Evolutionary conservation across 2,329 filamentous ascomycete species (phyloP), one percentile per base, ranked within the genome.

Genomic region (Epichloe hybrida): DNA sequence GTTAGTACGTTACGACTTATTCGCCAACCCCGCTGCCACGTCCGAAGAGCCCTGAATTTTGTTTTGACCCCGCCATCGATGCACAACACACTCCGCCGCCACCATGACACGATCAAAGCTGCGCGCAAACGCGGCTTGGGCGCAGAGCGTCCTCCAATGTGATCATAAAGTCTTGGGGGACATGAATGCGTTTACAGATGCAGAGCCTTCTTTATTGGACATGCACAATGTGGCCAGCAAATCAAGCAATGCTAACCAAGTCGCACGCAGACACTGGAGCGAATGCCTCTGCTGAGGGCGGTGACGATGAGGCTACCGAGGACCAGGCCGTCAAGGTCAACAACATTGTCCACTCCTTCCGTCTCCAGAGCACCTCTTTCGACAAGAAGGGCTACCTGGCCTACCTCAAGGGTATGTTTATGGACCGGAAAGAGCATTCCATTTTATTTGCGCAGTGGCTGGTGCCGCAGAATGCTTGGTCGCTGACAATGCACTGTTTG

Each of bases 221-320:
- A 31, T 31, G 13, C 40, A 9, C 13, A 15, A 42, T 31, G 43
- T 21, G 23, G 4, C 43, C n/a, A 17, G n/a, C 23, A 44, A 40
- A 17, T 40, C 34, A 0, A 34, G 12, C 12, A 21, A 46, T 21
- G 17, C 37, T 46, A 31, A 46, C 42, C 11, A 20, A 31, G 36
- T 12, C n/a, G 6, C 12, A 11, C 38, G 35, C 52, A 88, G 86
- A 93, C 70, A 93, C 79, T 64, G 93, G 93, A 70, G 93, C 90
- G 77, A 98, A 98, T 73, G 87, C 93, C 62, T 97, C 91, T 62
- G 90, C 93, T 55, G 93, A 97, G 76, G 91, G 86, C 68, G 86
- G 83, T 0, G 86, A 88, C 60, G 88, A 90, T 59, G 88, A 90
- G 62, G 84, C 69, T 57, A 61, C 82, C 61, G 90, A 95, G 47